Percentiles rank a stretch among this genome's conserved stretches.
Conservation (phyloP, 441 rosid species). For the Adansonia rubrostipa region DNA sequence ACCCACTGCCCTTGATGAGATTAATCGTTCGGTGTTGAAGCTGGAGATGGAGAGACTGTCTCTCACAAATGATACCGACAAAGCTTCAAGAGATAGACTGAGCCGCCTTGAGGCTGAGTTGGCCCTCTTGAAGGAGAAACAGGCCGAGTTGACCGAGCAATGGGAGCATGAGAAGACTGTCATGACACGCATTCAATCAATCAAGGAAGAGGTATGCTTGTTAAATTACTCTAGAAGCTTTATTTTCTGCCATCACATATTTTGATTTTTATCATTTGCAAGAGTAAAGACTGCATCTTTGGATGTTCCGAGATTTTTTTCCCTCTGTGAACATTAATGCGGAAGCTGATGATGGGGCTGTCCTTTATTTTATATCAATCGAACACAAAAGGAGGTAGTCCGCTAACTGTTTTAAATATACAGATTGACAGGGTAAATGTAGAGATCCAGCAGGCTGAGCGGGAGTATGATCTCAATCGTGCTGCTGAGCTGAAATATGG, state of each 20-base stretch:
- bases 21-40: conserved; percentile 84
- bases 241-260: not conserved
- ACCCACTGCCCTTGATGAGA: conserved; percentile 97
- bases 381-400: not conserved
- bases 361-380: not conserved
- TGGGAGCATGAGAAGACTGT: conserved; percentile 99
- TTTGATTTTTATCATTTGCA: not conserved
- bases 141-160: conserved; percentile 79
- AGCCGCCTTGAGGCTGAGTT: conserved; percentile 80
- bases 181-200: conserved; percentile 86
- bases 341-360: not conserved
- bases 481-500: conserved; percentile 99
- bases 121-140: conserved; percentile 68
- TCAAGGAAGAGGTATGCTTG: conserved; percentile 80
- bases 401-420: conserved; percentile 18
- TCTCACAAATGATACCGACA: conserved; percentile 82
- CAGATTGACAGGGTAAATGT: conserved; percentile 94
- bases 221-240: not conserved
- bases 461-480: conserved; percentile 96
- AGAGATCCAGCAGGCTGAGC: conserved; percentile 98
- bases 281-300: not conserved
- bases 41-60: conserved; percentile 97
- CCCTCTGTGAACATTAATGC: not conserved
- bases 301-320: not conserved
- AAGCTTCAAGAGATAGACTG: conserved; percentile 85